phyloP scores from a whole-genome alignment of 2,329 filamentous ascomycete genomes.

The Pleurostoma richardsiae region DNA sequence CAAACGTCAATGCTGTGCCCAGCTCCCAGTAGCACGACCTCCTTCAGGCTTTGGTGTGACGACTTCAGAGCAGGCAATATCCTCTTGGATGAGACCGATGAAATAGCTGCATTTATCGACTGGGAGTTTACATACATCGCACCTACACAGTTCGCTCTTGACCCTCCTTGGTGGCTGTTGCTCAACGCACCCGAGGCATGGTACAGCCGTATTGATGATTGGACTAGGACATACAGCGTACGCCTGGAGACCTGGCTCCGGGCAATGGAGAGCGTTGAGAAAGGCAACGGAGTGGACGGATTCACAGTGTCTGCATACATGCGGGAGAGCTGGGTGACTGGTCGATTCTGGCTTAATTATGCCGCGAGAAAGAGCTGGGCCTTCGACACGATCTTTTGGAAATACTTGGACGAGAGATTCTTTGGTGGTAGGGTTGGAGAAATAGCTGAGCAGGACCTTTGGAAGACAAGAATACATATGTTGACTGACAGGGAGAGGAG shows the following conservation, averaged over 20 bases:
- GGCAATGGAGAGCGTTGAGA: constrained; percentile 24
- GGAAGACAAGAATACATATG: constrained; percentile 13
- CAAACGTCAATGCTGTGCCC: too few species aligned
- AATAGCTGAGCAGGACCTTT: constrained; percentile 7
- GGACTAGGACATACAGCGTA: constrained; percentile 22
- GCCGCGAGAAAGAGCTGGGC: constrained; percentile 10
- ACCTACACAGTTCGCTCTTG: constrained; percentile 18
- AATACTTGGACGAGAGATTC: constrained; percentile 10
- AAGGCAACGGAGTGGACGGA: too few species aligned
- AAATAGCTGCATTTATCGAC: not conserved
- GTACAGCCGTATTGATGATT: constrained; percentile 20
- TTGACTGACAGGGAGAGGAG: constrained; percentile 11
- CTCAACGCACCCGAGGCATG: constrained; percentile 25
- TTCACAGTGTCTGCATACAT: constrained; percentile 16
- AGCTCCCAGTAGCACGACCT: constrained; percentile 1
- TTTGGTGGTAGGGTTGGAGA: too few species aligned
- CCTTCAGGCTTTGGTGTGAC: not conserved
- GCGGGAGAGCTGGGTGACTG: constrained; percentile 11
- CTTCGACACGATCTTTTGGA: constrained; percentile 11
- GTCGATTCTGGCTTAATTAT: constrained; percentile 11
- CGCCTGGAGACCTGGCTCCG: constrained; percentile 25
- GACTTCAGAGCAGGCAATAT: constrained; percentile 1
- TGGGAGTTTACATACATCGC: constrained; percentile 3
- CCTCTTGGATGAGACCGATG: not conserved
- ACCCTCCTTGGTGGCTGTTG: constrained; percentile 29